Evolutionary conservation across 108 stramenopile genomes (phyloP), one percentile per base, ranked within the genome.

Genomic region (Conticribra weissflogii): DNA sequence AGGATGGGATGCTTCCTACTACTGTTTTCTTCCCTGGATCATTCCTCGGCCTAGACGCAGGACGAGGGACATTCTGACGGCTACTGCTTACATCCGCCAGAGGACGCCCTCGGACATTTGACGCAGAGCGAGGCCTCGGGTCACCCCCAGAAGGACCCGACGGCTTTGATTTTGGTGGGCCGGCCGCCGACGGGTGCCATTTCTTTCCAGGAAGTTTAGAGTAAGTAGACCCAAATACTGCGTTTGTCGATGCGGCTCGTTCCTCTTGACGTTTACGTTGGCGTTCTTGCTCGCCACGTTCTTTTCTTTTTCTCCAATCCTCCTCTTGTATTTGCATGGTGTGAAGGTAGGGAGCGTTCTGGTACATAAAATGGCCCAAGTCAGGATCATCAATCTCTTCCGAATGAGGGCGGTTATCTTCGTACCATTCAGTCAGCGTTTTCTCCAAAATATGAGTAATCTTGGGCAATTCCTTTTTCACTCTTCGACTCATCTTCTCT

Each of bases 401-500:
- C 0, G 52, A 52, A 8, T 66, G 19, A 21, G 70, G 78, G 58
- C 56, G 61, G 56, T 78, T 78, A 18, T 59, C 70, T 0, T 44
- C 44, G 31, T 85, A 78, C 95, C 95, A 96, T 44, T 89, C 87
- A 24, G 31, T 36, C 9, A 96, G 82, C 52, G 86, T 87, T 30
- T 86, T 72, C 18, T 82, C 68, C 46, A 96, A 63, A 12, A 81
- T 31, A 16, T 68, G 58, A 18, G 90, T 94, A 28, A 90, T 67
- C 52, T 81, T 88, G 18, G 95, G 95, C 22, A 96, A 74, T 18
- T 93, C 93, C 54, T 86, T 87, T 63, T 90, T 85, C 56, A 96
- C 92, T 25, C 93, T 74, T 63, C 86, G 63, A n/a, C 74, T 84
- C 92, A 96, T 96, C 72, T 94, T 96, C 71, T 96, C 95, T 81